These are phyloP conservation scores for Prinsepia uniflora DNA, from an alignment of 306 rosid species.

Conservation along the genomic window DNA sequence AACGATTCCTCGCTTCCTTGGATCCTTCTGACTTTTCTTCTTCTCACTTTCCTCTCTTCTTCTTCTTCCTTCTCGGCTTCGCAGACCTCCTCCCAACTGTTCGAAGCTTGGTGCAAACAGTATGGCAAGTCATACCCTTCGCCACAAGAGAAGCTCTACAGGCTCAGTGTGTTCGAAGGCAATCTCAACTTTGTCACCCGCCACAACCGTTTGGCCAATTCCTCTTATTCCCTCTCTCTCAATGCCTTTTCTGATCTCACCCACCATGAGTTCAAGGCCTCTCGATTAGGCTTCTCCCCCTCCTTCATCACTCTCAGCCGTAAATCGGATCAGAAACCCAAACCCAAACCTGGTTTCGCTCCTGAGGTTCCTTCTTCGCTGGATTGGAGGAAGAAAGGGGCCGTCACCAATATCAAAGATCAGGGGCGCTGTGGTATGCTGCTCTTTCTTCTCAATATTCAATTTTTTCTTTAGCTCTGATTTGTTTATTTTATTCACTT, in stretches of 20 bases:
- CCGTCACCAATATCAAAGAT: conserved; percentile 72
- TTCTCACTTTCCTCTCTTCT: conserved; percentile 16
- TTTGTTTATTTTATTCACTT: not conserved
- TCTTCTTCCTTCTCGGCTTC: conserved; percentile 22
- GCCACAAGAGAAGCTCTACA: conserved; percentile 44
- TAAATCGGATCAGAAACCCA: conserved; percentile 13
- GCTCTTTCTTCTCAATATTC: not conserved
- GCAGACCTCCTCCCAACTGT: conserved; percentile 43
- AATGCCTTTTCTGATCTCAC: conserved; percentile 85
- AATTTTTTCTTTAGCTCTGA: not conserved
- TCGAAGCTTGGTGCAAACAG: conserved; percentile 61
- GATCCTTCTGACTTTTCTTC: not conserved
- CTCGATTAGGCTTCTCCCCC: conserved; percentile 67
- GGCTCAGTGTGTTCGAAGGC: conserved; percentile 60
- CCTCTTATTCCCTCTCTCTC: conserved; percentile 59
- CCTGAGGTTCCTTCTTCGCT: conserved; percentile 53
- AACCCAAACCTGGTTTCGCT: not conserved
- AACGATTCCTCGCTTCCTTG: conserved; percentile 5
- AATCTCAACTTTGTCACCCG: conserved; percentile 50
- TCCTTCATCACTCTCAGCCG: conserved; percentile 29
- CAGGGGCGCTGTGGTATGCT: conserved; percentile 78
- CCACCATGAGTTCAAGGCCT: conserved; percentile 70
- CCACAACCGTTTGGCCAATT: conserved; percentile 50
- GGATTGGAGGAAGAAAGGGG: conserved; percentile 81
- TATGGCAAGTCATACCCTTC: conserved; percentile 64